Evolutionary conservation across 352 stramenopile species (phyloP).

Genomic region (Globisporangium megalacanthum): DNA sequence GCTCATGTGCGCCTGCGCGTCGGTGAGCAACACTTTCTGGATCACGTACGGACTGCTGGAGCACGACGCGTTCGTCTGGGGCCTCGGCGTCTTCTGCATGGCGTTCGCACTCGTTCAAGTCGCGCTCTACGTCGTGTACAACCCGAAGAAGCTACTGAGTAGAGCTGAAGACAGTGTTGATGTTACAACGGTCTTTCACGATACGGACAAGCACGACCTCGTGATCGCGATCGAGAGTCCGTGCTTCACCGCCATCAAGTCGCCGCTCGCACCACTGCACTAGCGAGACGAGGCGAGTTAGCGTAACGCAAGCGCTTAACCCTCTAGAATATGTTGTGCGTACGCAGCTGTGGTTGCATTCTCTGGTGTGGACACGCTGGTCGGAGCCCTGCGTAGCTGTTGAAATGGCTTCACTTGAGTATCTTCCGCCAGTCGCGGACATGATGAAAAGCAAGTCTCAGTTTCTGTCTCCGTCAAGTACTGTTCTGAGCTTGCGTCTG

Average conservation of each 20-base stretch:
- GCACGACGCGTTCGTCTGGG: constrained; percentile 38
- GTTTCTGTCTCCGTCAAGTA: too few species aligned
- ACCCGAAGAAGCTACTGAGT: neutral
- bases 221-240: constrained; percentile 3
- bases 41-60: constrained; percentile 39
- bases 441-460: too few species aligned
- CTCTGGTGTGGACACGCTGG: too few species aligned
- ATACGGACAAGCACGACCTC: constrained; percentile 3
- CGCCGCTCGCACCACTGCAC: constrained; percentile 2
- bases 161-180: too few species aligned
- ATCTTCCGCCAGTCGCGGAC: too few species aligned
- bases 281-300: neutral
- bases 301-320: too few species aligned
- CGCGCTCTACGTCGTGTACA: constrained; percentile 40
- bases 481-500: too few species aligned
- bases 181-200: too few species aligned
- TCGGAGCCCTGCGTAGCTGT: too few species aligned
- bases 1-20: constrained; percentile 38
- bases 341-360: too few species aligned
- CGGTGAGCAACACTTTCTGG: constrained; percentile 50
- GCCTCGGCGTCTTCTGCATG: constrained; percentile 30
- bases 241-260: constrained; percentile 4
- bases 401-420: too few species aligned
- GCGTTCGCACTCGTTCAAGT: constrained; percentile 32
- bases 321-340: too few species aligned